These are phyloP conservation scores for Secale cereale DNA, from an alignment of 176 grass and related monocot species.

Conservation along the genomic window DNA sequence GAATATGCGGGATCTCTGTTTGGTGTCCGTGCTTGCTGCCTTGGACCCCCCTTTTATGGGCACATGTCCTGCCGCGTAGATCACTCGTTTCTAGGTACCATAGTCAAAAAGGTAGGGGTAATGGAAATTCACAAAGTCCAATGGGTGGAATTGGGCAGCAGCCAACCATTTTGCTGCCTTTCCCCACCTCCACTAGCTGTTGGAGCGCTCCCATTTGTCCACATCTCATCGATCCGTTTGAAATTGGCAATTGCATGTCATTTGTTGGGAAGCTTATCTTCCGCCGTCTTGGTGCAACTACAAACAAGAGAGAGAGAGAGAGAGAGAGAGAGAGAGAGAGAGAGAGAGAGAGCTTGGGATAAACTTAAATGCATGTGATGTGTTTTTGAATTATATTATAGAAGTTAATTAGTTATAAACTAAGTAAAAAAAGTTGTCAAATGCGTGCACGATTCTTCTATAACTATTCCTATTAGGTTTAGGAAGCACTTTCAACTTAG, in stretches of 20 bases:
- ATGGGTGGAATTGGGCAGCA: conserved; percentile 33
- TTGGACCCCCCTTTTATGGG: conserved; percentile 28
- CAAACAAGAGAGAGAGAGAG: neutral
- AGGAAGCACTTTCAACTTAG: neutral
- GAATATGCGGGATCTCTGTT: conserved; percentile 1
- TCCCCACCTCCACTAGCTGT: conserved; percentile 34
- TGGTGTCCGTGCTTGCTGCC: conserved; percentile 13
- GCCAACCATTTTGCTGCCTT: conserved; percentile 25
- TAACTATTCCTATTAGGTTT: neutral
- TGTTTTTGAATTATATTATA: neutral
- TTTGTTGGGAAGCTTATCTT: neutral
- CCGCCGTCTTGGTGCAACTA: neutral
- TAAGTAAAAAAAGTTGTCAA: neutral
- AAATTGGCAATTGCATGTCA: conserved; percentile 6
- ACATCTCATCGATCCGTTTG: conserved; percentile 19
- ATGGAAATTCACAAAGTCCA: conserved; percentile 38
- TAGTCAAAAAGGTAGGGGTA: conserved; percentile 42
- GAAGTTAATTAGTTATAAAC: neutral
- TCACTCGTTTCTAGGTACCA: conserved; percentile 30
- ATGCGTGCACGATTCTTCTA: neutral
- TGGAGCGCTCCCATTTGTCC: conserved; percentile 38
- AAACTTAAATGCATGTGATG: neutral
- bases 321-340: neutral
- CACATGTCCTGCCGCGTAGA: conserved; percentile 36
- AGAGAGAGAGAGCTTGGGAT: neutral